These are phyloP conservation scores for Poa pratensis DNA, from an alignment of 176 grass and related monocot genomes.

Conservation along the genomic window DNA sequence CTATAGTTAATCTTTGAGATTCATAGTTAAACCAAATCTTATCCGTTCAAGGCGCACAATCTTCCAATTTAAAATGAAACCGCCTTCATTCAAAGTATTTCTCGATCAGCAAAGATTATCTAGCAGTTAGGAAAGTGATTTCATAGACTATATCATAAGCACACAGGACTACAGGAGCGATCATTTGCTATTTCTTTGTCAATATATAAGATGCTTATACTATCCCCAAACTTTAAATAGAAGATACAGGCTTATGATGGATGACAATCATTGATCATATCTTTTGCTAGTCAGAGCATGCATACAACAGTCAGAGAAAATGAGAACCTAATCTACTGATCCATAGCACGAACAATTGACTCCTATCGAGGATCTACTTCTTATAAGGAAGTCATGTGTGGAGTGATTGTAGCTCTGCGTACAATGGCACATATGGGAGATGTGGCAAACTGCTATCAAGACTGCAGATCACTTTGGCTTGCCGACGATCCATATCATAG, in stretches of 20 bases:
- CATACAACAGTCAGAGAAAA: not conserved
- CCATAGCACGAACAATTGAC: not conserved
- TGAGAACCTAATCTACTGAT: not conserved
- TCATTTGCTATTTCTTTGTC: not conserved
- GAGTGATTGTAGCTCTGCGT: not conserved
- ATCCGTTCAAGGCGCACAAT: too few relatives aligned
- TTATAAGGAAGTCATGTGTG: not conserved
- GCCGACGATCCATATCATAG: not conserved
- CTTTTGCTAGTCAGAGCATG: not conserved
- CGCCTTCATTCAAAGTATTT: not conserved
- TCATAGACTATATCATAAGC: not conserved
- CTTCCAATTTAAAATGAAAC: too few relatives aligned
- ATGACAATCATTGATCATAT: not conserved
- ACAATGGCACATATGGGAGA: not conserved
- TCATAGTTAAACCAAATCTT: too few relatives aligned
- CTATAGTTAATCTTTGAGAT: too few relatives aligned
- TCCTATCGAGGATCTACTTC: not conserved
- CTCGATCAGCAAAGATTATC: not conserved
- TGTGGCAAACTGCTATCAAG: not conserved
- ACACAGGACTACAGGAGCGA: not conserved
- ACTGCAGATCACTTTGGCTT: not conserved
- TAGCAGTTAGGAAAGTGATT: not conserved
- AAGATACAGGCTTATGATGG: not conserved
- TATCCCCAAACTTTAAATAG: not conserved
- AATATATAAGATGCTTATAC: not conserved